phyloP scores from a whole-genome alignment of 2,329 filamentous ascomycete species.

The Blastomyces parvus region DNA sequence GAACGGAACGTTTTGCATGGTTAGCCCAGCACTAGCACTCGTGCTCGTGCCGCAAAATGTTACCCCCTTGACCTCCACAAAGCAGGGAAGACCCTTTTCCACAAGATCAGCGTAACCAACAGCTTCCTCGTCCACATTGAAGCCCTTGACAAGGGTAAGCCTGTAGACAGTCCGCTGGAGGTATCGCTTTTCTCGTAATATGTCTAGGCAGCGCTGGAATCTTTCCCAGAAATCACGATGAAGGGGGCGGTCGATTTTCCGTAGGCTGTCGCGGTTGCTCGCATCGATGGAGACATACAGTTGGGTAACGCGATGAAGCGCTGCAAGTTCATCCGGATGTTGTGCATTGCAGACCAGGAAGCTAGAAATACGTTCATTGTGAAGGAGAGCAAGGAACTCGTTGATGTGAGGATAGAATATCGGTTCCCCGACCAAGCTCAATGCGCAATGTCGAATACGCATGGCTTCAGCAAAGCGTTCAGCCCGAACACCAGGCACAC shows the following conservation, averaged over 20 bases:
- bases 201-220: constrained; percentile 82
- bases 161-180: constrained; percentile 89
- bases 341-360: constrained; percentile 97
- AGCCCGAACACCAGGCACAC: constrained; percentile 81
- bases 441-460: constrained; percentile 83
- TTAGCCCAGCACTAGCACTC: constrained; percentile 72
- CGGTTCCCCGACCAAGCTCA: constrained; percentile 90
- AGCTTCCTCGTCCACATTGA: constrained; percentile 92
- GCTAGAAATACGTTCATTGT: constrained; percentile 76
- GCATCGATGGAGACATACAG: constrained; percentile 96
- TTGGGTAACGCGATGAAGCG: constrained; percentile 79
- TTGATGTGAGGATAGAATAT: constrained; percentile 99
- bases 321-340: constrained; percentile 80
- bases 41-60: constrained; percentile 92
- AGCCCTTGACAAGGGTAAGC: constrained; percentile 90
- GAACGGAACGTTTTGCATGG: constrained; percentile 96
- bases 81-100: constrained; percentile 75
- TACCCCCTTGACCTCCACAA: constrained; percentile 92
- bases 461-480: constrained; percentile 90
- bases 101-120: constrained; percentile 84
- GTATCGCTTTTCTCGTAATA: constrained; percentile 72
- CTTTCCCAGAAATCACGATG: constrained; percentile 97
- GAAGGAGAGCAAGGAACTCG: constrained; percentile 73
- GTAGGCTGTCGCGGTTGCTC: constrained; percentile 75
- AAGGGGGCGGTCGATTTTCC: constrained; percentile 81